A percentile compares a stretch with the other conserved stretches of the same genome.
phyloP scores from a whole-genome alignment of 257 asterid species.

The Nicotiana sylvestris region DNA sequence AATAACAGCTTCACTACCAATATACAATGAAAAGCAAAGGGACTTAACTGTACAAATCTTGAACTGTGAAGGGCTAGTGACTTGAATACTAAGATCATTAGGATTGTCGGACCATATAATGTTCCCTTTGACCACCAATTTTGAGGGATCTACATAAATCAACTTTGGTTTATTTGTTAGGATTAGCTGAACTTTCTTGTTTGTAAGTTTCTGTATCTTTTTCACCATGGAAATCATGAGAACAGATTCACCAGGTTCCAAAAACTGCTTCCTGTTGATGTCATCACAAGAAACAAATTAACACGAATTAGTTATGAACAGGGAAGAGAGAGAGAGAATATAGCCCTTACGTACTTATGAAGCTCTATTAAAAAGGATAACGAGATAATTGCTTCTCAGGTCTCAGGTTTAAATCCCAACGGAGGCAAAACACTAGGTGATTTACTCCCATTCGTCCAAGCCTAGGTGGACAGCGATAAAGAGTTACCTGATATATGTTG shows the following conservation, averaged over 20 bases:
- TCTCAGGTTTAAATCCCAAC: too few species aligned
- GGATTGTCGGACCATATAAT: constrained; percentile 92
- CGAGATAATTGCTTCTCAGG: background rate
- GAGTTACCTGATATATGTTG: too few species aligned
- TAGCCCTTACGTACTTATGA: background rate
- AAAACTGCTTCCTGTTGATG: constrained; percentile 77
- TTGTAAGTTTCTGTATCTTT: constrained; percentile 82
- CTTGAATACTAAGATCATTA: constrained; percentile 82
- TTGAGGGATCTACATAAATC: constrained; percentile 84
- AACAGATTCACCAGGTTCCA: constrained; percentile 97
- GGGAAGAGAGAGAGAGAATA: background rate
- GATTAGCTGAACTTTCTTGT: constrained; percentile 96
- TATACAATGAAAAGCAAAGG: background rate
- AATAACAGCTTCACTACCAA: background rate
- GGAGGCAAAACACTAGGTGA: too few species aligned
- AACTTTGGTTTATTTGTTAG: constrained; percentile 91
- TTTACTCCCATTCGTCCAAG: too few species aligned
- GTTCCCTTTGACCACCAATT: constrained; percentile 69
- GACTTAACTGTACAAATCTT: constrained; percentile 87
- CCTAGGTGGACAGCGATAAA: too few species aligned
- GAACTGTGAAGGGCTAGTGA: constrained; percentile 72
- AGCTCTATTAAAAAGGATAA: background rate
- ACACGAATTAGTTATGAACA: background rate
- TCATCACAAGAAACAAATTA: constrained; percentile 7
- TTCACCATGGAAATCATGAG: constrained; percentile 95